Base-by-base conservation (phyloP, 2,329 filamentous ascomycete genomes). In the Botryotinia narcissicola region DNA sequence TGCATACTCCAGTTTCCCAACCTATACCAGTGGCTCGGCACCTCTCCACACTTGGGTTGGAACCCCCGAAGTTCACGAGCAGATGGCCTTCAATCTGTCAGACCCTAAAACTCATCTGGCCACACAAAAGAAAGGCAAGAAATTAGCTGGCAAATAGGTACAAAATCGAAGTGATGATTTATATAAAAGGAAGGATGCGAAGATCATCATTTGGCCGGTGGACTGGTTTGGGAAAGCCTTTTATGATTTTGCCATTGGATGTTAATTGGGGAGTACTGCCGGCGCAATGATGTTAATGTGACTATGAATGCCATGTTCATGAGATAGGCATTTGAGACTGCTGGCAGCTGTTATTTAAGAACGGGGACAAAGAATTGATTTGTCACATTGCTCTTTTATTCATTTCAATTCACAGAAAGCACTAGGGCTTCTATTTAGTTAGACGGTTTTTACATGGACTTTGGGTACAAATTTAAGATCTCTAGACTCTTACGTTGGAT, bases 31-130 rank as follows among this genome's bases (percentile, higher is more conserved):
- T n/a, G 60, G 35, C 5, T 25, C 44, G 14, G 66, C 44, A n/a
- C 57, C 70, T 10, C 32, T 66, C 18, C 12, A 57, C 18, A 66
- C 44, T 35, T 71, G 70, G 70, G 40, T 54, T 20, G 6, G 57
- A 25, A 54, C 29, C 18, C 59, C 22, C 54, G 60, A 71, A 40
- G 35, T 60, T n/a, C 60, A 71, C 18, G 70, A 71, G 59, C 25
- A 51, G 37, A 66, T 64, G 32, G 70, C 60, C 5, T 54, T 35
- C 22, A 42, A 7, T 4, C 20, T 70, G 12, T 70, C 40, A 6
- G 29, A 70, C 16, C 20, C 40, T 6, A 2, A 2, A 57, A 42
- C 14, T 8, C 51, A 70, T 44, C 40, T 54, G 18, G 42, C 32
- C 5, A 54, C 10, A 57, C 25, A 46, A 25, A 25, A n/a, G 25